Conservation (phyloP, 1,139 yeast genomes). For the Geotrichum siamense region DNA sequence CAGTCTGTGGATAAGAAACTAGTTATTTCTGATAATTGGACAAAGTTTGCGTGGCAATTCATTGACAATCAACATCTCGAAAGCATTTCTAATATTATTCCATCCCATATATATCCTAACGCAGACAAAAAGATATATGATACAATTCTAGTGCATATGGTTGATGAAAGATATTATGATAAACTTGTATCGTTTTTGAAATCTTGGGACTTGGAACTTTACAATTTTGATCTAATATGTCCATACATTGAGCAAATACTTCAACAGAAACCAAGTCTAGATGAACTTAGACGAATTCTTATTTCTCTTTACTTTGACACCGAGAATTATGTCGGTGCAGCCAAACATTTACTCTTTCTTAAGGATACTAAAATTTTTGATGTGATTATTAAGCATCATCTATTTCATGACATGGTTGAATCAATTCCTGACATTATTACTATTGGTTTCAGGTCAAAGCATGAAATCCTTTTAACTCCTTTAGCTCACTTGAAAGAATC, state of each 20-base stretch:
- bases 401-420: slow-evolving; percentile 45
- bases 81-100: slow-evolving; percentile 48
- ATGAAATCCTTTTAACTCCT: slow-evolving; percentile 38
- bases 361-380: slow-evolving; percentile 49
- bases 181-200: slow-evolving; percentile 35
- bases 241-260: slow-evolving; percentile 43
- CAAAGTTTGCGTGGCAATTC: slow-evolving; percentile 51
- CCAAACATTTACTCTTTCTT: slow-evolving; percentile 50
- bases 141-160: slow-evolving; percentile 45
- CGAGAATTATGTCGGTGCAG: slow-evolving; percentile 55
- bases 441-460: slow-evolving; percentile 37
- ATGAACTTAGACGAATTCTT: slow-evolving; percentile 41
- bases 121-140: slow-evolving; percentile 44
- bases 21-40: slow-evolving; percentile 47
- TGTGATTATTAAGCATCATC: slow-evolving; percentile 54
- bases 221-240: slow-evolving; percentile 43
- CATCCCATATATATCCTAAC: slow-evolving; percentile 38
- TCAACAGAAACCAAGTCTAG: slow-evolving; percentile 25
- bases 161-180: slow-evolving; percentile 37
- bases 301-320: slow-evolving; percentile 53
- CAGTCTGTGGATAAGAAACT: neutral
- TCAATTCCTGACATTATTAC: slow-evolving; percentile 48
- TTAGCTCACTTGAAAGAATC: slow-evolving; percentile 39
- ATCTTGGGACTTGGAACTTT: slow-evolving; percentile 55
- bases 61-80: slow-evolving; percentile 44